Evolutionary conservation across 2,329 filamentous ascomycete genomes (phyloP).

Genomic region (Cladobotryum mycophilum): DNA sequence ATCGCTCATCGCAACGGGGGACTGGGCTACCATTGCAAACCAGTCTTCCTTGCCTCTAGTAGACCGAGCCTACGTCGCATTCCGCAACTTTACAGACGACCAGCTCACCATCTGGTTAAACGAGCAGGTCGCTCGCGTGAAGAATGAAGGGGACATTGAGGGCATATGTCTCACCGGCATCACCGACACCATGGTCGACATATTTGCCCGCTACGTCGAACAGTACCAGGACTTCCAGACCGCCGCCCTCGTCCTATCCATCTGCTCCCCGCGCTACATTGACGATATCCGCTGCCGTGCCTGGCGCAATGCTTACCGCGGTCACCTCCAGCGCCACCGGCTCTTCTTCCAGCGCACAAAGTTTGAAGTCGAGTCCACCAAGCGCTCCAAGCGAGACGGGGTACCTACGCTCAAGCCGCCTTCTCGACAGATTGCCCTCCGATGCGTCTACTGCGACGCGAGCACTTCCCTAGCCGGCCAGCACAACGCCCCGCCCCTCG

Average conservation of each 20-base stretch:
- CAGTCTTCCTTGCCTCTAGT: conserved; percentile 67
- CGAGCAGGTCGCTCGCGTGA: conserved; percentile 55
- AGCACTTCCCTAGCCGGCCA: conserved; percentile 46
- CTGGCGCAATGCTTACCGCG: conserved; percentile 67
- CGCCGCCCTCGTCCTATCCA: conserved; percentile 66
- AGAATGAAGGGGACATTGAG: conserved; percentile 64
- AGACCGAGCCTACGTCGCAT: conserved; percentile 67
- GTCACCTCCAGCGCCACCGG: conserved; percentile 66
- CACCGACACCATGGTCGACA: conserved; percentile 63
- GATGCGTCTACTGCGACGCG: conserved; percentile 70
- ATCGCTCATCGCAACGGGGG: conserved; percentile 66
- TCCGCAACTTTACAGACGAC: conserved; percentile 58
- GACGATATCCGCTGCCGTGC: conserved; percentile 68
- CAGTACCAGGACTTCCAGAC: conserved; percentile 76
- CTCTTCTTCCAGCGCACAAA: conserved; percentile 68
- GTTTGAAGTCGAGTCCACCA: conserved; percentile 72
- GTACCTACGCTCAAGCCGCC: conserved; percentile 56
- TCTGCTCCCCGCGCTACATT: conserved; percentile 69
- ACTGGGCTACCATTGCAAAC: conserved; percentile 69
- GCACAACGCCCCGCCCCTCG: conserved; percentile 16
- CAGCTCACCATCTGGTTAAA: conserved; percentile 62
- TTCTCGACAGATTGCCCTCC: conserved; percentile 64
- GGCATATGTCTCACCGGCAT: conserved; percentile 74
- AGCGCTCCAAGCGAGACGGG: conserved; percentile 59
- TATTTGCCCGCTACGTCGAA: conserved; percentile 69